Conservation (phyloP, 2,329 filamentous ascomycete species). For the Ceratocystis smalleyi region DNA sequence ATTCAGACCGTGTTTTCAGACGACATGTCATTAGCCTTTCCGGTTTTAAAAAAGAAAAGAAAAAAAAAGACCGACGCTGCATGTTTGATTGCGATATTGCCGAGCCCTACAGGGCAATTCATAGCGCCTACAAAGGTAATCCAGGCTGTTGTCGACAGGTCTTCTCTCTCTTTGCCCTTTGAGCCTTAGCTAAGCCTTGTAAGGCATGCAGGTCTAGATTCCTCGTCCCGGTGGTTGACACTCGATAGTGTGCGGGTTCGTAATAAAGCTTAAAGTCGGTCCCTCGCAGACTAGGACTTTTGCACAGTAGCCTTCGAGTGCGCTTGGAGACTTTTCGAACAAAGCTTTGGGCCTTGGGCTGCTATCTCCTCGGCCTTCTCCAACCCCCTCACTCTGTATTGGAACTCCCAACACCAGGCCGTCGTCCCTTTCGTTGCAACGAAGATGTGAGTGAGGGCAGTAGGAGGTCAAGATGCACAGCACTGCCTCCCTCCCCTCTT, state of each 20-base stretch:
- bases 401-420: neutral
- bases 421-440: neutral
- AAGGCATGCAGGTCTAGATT: neutral
- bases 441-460: neutral
- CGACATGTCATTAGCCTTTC: neutral
- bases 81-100: neutral
- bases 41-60: neutral
- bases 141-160: neutral
- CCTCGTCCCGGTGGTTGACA: neutral
- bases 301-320: neutral
- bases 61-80: neutral
- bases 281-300: neutral
- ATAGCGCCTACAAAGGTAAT: neutral
- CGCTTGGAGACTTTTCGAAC: neutral
- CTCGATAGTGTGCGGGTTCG: neutral
- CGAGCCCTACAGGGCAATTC: neutral
- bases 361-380: neutral
- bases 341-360: neutral
- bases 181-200: neutral
- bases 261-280: constrained; percentile 1
- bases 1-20: neutral
- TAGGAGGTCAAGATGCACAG: neutral
- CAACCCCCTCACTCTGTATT: neutral
- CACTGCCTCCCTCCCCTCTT: neutral
- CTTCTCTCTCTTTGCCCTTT: neutral